Conservation (phyloP, 1,284 basidiomycete species). For the Kwoniella shivajii region DNA sequence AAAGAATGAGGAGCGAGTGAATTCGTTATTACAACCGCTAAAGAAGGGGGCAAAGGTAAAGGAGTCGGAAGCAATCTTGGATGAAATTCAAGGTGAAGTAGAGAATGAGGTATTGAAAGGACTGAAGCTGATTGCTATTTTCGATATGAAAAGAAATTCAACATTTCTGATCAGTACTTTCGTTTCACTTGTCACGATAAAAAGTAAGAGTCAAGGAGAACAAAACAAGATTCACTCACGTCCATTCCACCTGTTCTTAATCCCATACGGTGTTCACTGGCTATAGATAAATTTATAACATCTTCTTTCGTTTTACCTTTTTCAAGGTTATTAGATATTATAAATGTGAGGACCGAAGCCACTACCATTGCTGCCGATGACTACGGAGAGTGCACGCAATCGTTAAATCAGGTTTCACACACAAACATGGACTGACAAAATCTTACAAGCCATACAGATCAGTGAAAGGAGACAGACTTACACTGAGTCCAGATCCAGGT, state of each 20-base stretch:
- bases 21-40: slow-evolving; percentile 77
- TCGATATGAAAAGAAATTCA: background rate
- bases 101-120: slow-evolving; percentile 67
- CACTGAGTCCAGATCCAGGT: slow-evolving; percentile 78
- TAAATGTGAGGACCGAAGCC: slow-evolving; percentile 73
- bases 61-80: slow-evolving; percentile 70
- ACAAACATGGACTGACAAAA: too few species aligned
- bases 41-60: slow-evolving; percentile 41
- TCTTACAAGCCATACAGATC: too few species aligned
- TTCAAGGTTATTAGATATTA: slow-evolving; percentile 72
- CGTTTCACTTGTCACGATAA: background rate
- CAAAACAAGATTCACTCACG: slow-evolving; percentile 53
- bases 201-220: too few species aligned
- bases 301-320: slow-evolving; percentile 65
- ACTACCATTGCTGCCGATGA: slow-evolving; percentile 75
- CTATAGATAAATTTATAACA: slow-evolving; percentile 72
- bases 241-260: slow-evolving; percentile 55
- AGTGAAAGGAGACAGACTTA: slow-evolving; percentile 56
- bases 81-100: slow-evolving; percentile 78
- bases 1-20: slow-evolving; percentile 83
- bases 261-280: slow-evolving; percentile 80
- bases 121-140: slow-evolving; percentile 77
- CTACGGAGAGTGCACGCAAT: slow-evolving; percentile 9
- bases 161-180: background rate
- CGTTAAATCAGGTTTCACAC: background rate